Conservation (phyloP, 768 basidiomycete genomes). For the Suillus subalutaceus region DNA sequence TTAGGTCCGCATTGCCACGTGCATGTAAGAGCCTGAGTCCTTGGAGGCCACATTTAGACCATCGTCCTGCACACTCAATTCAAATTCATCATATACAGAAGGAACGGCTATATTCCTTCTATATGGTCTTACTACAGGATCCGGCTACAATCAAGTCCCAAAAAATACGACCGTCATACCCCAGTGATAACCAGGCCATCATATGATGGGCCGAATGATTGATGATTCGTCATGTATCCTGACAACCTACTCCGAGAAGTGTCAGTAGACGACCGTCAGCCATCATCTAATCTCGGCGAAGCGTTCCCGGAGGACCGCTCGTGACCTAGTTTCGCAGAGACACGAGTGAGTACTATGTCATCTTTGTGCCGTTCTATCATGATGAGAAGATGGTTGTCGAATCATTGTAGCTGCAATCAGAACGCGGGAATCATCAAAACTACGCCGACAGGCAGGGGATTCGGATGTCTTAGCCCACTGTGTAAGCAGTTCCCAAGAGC, state of each 20-base stretch:
- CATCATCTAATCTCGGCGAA: background rate
- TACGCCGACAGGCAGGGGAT: background rate
- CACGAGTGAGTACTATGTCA: background rate
- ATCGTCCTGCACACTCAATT: background rate
- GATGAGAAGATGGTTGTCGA: background rate
- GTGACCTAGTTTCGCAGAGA: background rate
- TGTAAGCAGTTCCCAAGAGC: background rate
- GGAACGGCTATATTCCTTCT: background rate
- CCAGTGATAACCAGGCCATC: background rate
- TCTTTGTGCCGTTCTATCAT: background rate
- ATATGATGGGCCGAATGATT: background rate
- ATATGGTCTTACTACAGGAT: background rate
- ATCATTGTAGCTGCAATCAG: background rate
- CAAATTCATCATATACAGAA: background rate
- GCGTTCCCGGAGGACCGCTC: background rate
- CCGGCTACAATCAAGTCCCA: background rate
- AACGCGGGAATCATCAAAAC: background rate
- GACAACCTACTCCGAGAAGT: background rate
- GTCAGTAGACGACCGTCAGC: background rate
- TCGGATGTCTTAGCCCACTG: background rate
- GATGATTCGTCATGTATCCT: background rate
- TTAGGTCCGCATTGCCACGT: too few relatives aligned
- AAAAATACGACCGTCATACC: background rate
- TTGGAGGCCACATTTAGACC: background rate
- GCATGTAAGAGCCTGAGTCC: too few relatives aligned